These are phyloP conservation scores for Macrophomina phaseolina DNA, from an alignment of 2,329 filamentous ascomycete genomes.

Conservation along the genomic window DNA sequence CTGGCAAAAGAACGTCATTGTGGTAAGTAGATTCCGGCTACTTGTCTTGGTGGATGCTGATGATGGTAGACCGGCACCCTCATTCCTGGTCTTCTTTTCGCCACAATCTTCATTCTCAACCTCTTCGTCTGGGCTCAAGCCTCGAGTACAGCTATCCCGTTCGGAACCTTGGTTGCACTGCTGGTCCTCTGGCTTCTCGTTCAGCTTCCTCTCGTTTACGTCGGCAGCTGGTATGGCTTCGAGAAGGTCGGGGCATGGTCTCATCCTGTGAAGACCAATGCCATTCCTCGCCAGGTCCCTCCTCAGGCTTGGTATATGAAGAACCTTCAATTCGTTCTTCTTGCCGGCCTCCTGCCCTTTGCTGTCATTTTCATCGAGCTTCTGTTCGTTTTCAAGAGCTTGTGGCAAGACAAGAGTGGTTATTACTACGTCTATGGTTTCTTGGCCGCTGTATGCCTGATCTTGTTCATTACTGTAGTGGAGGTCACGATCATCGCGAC, in stretches of 20 bases:
- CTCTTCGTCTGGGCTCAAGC: constrained; percentile 90
- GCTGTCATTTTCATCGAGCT: constrained; percentile 88
- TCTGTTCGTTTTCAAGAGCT: constrained; percentile 82
- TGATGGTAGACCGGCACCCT: constrained; percentile 67
- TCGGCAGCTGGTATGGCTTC: constrained; percentile 79
- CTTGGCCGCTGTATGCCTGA: constrained; percentile 72
- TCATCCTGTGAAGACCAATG: constrained; percentile 79
- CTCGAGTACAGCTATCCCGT: constrained; percentile 84
- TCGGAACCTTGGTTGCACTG: constrained; percentile 76
- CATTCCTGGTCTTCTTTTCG: constrained; percentile 79
- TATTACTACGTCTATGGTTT: constrained; percentile 95
- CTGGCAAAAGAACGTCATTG: constrained; percentile 75
- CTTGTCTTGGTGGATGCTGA: constrained; percentile 32
- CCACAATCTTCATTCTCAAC: constrained; percentile 78
- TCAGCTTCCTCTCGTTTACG: constrained; percentile 82
- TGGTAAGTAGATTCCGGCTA: constrained; percentile 31
- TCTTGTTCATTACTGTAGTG: constrained; percentile 76
- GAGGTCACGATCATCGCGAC: constrained; percentile 84
- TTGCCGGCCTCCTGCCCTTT: constrained; percentile 82
- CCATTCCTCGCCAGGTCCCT: constrained; percentile 75
- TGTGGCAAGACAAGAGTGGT: constrained; percentile 89
- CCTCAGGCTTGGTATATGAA: constrained; percentile 76
- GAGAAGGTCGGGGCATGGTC: constrained; percentile 71
- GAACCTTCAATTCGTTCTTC: constrained; percentile 66
- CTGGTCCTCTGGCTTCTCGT: constrained; percentile 82